phyloP scores from a whole-genome alignment of 1,139 yeast species.

The Taphrina flavorubra region DNA sequence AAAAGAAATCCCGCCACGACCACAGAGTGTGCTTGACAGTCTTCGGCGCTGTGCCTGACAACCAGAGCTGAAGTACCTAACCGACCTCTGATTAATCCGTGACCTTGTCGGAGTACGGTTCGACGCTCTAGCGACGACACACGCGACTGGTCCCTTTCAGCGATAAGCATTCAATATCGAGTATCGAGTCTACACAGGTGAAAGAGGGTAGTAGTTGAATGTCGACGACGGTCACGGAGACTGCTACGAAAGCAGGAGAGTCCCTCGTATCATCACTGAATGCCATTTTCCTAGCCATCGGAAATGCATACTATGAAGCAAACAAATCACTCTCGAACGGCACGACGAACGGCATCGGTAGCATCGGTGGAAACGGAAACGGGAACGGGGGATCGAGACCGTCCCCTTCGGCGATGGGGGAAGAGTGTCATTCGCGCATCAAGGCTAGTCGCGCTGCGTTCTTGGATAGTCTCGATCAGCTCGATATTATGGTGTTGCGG shows the following conservation, averaged over 20 bases:
- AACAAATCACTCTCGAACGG: constrained; percentile 21
- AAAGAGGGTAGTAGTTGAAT: too few species aligned
- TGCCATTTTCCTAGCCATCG: constrained; percentile 30
- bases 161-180: too few species aligned
- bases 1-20: not conserved
- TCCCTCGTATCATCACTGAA: constrained; percentile 4
- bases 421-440: constrained; percentile 12
- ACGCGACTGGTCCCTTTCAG: too few species aligned
- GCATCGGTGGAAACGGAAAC: too few species aligned
- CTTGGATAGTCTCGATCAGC: constrained; percentile 34
- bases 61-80: too few species aligned
- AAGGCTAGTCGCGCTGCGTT: constrained; percentile 6
- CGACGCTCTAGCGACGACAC: too few species aligned
- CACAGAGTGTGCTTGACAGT: not conserved
- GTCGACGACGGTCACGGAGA: constrained; percentile 6
- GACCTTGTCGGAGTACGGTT: too few species aligned
- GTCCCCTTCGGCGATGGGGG: not conserved
- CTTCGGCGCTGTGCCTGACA: too few species aligned
- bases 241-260: not conserved
- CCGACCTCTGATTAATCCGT: too few species aligned
- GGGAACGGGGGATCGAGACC: not conserved
- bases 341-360: not conserved
- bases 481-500: constrained; percentile 28
- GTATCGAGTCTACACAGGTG: too few species aligned
- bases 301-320: constrained; percentile 33